Conservation (phyloP, 2,329 filamentous ascomycete genomes). For the Calonectria naviculata region DNA sequence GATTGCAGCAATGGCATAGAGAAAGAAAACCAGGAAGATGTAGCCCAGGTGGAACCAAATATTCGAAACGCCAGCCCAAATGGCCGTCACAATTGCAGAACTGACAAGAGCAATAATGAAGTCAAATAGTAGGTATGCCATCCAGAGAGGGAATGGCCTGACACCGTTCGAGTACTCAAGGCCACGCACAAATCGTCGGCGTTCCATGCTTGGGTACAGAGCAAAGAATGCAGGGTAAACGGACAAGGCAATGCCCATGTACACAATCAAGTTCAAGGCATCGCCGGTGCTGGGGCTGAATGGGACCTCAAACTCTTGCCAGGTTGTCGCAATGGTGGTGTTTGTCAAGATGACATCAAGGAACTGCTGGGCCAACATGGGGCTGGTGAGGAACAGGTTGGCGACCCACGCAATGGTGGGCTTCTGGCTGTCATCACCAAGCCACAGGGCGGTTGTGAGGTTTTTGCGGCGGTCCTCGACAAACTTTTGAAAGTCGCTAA, state of each 20-base stretch:
- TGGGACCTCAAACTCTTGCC: slow-evolving; percentile 79
- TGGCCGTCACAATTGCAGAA: slow-evolving; percentile 72
- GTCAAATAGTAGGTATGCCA: slow-evolving; percentile 85
- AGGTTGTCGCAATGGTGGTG: slow-evolving; percentile 76
- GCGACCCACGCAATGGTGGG: slow-evolving; percentile 80
- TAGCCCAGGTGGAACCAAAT: slow-evolving; percentile 86
- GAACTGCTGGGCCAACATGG: slow-evolving; percentile 73
- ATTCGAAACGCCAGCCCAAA: slow-evolving; percentile 73
- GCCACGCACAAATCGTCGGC: slow-evolving; percentile 81
- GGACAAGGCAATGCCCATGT: slow-evolving; percentile 82
- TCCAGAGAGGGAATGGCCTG: slow-evolving; percentile 83
- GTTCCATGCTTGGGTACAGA: slow-evolving; percentile 88
- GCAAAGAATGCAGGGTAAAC: slow-evolving; percentile 89
- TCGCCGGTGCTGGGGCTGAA: slow-evolving; percentile 77
- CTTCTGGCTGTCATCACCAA: slow-evolving; percentile 68
- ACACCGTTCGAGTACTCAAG: slow-evolving; percentile 95
- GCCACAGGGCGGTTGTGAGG: slow-evolving; percentile 81
- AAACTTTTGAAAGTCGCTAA: slow-evolving; percentile 75
- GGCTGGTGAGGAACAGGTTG: slow-evolving; percentile 67
- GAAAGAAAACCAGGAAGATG: slow-evolving; percentile 81
- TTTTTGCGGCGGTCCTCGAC: slow-evolving; percentile 72
- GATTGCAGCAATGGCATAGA: slow-evolving; percentile 84
- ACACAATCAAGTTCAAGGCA: slow-evolving; percentile 81
- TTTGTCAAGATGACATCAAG: slow-evolving; percentile 75
- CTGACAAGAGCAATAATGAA: slow-evolving; percentile 76